A percentile compares a stretch with the other conserved stretches of the same genome.
phyloP scores from a whole-genome alignment of 176 grass and related monocot genomes.

The Oryza australiensis region DNA sequence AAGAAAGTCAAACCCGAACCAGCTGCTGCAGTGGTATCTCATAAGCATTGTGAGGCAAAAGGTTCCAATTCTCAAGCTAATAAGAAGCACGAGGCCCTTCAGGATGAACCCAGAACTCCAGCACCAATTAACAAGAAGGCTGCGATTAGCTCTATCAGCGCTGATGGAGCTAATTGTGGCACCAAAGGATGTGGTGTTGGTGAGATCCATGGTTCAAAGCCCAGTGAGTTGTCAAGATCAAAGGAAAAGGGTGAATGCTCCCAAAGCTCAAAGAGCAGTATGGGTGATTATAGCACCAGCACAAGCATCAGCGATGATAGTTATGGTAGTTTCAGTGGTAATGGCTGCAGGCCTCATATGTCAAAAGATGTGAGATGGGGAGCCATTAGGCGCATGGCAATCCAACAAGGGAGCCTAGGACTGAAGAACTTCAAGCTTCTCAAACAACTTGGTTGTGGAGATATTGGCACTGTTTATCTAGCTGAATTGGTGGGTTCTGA shows the following conservation, averaged over 20 bases:
- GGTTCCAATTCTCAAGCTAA: constrained; percentile 21
- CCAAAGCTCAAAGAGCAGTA: constrained; percentile 97
- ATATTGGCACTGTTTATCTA: constrained; percentile 98
- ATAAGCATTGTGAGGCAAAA: constrained; percentile 48
- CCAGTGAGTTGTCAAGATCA: constrained; percentile 50
- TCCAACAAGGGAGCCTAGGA: constrained; percentile 76
- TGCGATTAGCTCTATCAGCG: background rate
- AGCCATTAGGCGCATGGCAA: constrained; percentile 59
- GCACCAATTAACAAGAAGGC: constrained; percentile 44
- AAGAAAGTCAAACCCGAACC: constrained; percentile 81
- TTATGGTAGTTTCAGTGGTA: constrained; percentile 66
- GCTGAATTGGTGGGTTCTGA: constrained; percentile 78
- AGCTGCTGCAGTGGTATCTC: constrained; percentile 14
- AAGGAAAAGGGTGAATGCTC: constrained; percentile 96
- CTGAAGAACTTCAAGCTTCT: constrained; percentile 96
- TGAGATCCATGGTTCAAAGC: constrained; percentile 37
- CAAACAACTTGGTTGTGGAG: constrained; percentile 89
- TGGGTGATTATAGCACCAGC: constrained; percentile 91
- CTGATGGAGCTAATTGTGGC: constrained; percentile 35
- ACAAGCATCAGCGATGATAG: constrained; percentile 96
- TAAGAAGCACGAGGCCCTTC: constrained; percentile 36
- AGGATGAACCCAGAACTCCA: constrained; percentile 57
- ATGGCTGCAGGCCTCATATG: constrained; percentile 90
- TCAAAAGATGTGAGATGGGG: constrained; percentile 93
- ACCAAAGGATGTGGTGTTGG: constrained; percentile 43